Evolutionary conservation across 2,329 filamentous ascomycete genomes (phyloP), one percentile per base, ranked within the genome.

Genomic region (Polychaeton citri): DNA sequence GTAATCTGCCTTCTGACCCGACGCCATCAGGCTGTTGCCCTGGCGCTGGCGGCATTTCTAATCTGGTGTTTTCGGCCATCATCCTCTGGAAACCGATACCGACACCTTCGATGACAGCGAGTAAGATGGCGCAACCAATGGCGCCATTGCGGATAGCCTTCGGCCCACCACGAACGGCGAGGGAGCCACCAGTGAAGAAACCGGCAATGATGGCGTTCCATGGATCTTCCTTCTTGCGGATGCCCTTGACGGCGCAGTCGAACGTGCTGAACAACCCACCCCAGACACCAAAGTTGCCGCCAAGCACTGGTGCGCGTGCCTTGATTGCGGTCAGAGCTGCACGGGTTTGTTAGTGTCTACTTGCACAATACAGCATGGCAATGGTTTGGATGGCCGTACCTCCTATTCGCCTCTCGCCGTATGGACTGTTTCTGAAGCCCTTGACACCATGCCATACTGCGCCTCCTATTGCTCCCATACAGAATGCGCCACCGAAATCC

Each of bases 201-300:
- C 90, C 90, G 30, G 88, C 90, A 50, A 88, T 92, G 59, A 98
- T 96, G 53, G 87, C 86, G 65, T 96, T 96, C 68, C 86, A 96
- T 10, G 90, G 86, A 59, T 96, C 90, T 62, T 98, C 90, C 78
- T 95, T 96, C 71, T 90, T 84, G 24, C 61, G 54, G 47, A 69
- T 68, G 39, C 88, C 88, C 71, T 96, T 98, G 43, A 95, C 82
- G 16, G 87, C 82, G 68, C 90, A 98, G 66, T 98, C 90, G 55
- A 88, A 96, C 43, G 85, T 92, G 51, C 79, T 85, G 71, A 96
- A 96, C 39, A 96, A 68, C 47, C 90, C 90, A 57, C 90, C 88
- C 88, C 90, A 96, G 38, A 93, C 85, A 52, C 88, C 88, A 53
- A 96, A 98, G 70, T 98, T 98, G 54, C 90, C 90, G 55, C 90